Percentiles rank a stretch among this genome's conserved stretches.
These are phyloP conservation scores for Nicotiana knightiana DNA, from an alignment of 257 asterid species.

Conservation along the genomic window DNA sequence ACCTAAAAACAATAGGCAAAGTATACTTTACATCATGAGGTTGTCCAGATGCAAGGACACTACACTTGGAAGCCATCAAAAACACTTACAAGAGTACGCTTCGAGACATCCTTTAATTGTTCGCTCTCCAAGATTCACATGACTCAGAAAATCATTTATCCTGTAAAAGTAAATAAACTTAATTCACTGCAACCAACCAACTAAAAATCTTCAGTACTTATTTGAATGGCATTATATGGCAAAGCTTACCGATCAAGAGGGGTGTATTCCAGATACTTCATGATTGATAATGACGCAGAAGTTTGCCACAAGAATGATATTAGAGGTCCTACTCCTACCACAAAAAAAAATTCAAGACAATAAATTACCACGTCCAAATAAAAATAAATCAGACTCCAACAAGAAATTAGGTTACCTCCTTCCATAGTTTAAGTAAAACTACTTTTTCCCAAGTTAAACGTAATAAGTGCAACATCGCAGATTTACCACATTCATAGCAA, in stretches of 20 bases:
- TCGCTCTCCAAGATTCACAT: slow-evolving; percentile 84
- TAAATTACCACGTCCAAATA: background rate
- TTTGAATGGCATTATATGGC: background rate
- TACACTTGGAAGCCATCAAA: background rate
- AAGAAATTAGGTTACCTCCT: background rate
- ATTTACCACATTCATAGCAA: background rate
- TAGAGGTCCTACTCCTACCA: background rate
- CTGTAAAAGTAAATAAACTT: slow-evolving; percentile 29
- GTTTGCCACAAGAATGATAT: slow-evolving; percentile 4
- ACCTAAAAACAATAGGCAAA: slow-evolving; percentile 44
- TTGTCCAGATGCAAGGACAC: slow-evolving; percentile 7
- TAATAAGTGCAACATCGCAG: background rate
- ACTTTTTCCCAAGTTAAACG: background rate
- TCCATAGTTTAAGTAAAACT: background rate
- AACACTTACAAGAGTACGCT: slow-evolving; percentile 88
- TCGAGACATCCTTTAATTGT: slow-evolving; percentile 82
- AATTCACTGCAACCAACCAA: background rate
- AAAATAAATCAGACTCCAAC: background rate
- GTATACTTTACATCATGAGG: background rate
- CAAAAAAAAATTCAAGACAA: background rate
- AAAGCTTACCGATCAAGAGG: slow-evolving; percentile 67
- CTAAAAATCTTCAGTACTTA: background rate
- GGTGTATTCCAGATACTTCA: slow-evolving; percentile 88
- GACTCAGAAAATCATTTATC: slow-evolving; percentile 72
- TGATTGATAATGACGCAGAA: slow-evolving; percentile 23